Evolutionary conservation across 2,329 filamentous ascomycete genomes (phyloP).

Genomic region (Trichoderma endophyticum): DNA sequence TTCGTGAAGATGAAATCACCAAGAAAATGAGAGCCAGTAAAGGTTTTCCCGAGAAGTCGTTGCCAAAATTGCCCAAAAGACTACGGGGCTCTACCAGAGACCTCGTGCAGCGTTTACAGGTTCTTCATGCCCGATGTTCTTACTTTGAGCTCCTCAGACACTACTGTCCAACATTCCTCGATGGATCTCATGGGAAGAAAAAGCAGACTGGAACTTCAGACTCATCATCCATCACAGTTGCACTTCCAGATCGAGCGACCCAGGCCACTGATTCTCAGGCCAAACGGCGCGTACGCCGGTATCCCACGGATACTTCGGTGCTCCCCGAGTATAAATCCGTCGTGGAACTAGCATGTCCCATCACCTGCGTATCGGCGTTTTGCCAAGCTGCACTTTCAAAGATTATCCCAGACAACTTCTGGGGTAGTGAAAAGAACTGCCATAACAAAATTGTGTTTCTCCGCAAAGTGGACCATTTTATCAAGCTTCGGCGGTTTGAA

Average conservation of each 20-base stretch:
- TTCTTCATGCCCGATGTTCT: constrained; percentile 69
- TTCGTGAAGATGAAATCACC: constrained; percentile 78
- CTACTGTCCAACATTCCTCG: constrained; percentile 64
- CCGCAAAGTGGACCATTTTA: constrained; percentile 70
- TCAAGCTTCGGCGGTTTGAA: constrained; percentile 77
- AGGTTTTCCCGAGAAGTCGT: constrained; percentile 13
- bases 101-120: constrained; percentile 66
- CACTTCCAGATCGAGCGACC: neutral
- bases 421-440: constrained; percentile 55
- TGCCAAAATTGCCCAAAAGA: constrained; percentile 56
- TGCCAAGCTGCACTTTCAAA: constrained; percentile 72
- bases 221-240: neutral
- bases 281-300: constrained; percentile 13
- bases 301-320: neutral
- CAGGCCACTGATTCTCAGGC: neutral
- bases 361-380: constrained; percentile 74
- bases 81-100: constrained; percentile 60
- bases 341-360: constrained; percentile 65
- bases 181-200: constrained; percentile 18
- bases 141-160: constrained; percentile 75
- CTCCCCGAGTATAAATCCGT: constrained; percentile 41
- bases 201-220: neutral
- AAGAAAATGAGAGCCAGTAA: constrained; percentile 25
- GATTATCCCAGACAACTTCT: constrained; percentile 72
- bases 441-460: constrained; percentile 64